Evolutionary conservation across 140 eudicot genomes (phyloP).

Genomic region (Anethum foeniculum): DNA sequence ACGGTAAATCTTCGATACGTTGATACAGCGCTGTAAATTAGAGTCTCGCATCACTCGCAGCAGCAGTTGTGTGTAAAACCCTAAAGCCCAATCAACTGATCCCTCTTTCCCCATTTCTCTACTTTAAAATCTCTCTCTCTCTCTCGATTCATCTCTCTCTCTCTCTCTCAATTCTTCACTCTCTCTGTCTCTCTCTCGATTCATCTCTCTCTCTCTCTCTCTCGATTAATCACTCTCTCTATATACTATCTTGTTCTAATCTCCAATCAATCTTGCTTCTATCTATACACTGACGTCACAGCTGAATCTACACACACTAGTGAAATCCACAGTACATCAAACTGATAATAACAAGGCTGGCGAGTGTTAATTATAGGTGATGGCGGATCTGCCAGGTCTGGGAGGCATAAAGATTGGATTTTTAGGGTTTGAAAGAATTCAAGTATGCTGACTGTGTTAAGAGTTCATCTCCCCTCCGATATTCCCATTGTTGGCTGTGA

Average conservation of each 20-base stretch:
- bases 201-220: neutral
- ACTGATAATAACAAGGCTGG: constrained; percentile 43
- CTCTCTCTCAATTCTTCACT: neutral
- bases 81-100: constrained; percentile 3
- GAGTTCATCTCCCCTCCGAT: constrained; percentile 94
- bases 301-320: neutral
- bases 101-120: neutral
- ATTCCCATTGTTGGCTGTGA: constrained; percentile 98
- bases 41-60: neutral
- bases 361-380: constrained; percentile 37
- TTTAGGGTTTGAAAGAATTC: constrained; percentile 26
- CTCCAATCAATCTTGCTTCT: neutral
- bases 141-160: neutral
- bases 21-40: neutral
- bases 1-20: neutral
- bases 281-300: neutral
- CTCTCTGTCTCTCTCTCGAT: neutral
- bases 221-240: neutral
- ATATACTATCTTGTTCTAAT: neutral
- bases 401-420: constrained; percentile 11
- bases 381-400: constrained; percentile 77
- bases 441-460: constrained; percentile 78
- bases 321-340: neutral
- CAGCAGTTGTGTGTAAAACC: constrained; percentile 1
- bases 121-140: neutral